phyloP scores from a whole-genome alignment of 208 protist genomes.

The Strigomonas galati region DNA sequence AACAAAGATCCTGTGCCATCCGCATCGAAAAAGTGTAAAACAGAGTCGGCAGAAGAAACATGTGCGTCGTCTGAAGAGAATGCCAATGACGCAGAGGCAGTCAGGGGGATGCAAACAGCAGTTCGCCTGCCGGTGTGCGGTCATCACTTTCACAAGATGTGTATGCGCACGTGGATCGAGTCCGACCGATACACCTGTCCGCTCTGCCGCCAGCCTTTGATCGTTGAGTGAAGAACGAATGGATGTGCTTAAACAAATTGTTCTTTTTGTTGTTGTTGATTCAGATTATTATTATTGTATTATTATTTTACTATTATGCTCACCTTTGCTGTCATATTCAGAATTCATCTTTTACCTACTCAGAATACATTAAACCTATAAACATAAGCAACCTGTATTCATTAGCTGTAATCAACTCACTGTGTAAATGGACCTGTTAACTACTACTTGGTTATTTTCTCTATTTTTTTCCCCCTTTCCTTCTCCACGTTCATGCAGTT shows the following conservation, averaged over 20 bases:
- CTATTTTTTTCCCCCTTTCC: not conserved
- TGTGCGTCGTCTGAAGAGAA: not conserved
- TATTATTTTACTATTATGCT: too few species aligned
- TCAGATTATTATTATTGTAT: too few species aligned
- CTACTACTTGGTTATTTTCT: not conserved
- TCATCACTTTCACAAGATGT: slow-evolving; percentile 4
- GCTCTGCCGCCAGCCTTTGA: not conserved
- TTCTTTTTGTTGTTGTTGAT: not conserved
- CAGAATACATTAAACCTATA: too few species aligned
- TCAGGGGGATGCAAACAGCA: not conserved
- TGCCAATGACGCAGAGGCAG: too few species aligned
- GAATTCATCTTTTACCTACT: too few species aligned
- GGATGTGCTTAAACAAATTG: not conserved
- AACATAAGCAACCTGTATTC: too few species aligned
- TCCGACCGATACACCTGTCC: not conserved
- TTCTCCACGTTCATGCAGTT: not conserved
- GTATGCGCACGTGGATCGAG: slow-evolving; percentile 1
- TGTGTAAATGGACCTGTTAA: too few species aligned
- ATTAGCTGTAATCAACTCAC: too few species aligned
- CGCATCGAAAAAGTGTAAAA: not conserved
- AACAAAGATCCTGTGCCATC: not conserved
- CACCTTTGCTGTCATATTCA: too few species aligned
- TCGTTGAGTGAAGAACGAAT: not conserved
- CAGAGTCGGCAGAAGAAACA: not conserved
- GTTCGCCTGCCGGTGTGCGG: slow-evolving; percentile 3